These are phyloP conservation scores for Pulveroboletus sp. DNA, from an alignment of 768 basidiomycete species.

Conservation along the genomic window DNA sequence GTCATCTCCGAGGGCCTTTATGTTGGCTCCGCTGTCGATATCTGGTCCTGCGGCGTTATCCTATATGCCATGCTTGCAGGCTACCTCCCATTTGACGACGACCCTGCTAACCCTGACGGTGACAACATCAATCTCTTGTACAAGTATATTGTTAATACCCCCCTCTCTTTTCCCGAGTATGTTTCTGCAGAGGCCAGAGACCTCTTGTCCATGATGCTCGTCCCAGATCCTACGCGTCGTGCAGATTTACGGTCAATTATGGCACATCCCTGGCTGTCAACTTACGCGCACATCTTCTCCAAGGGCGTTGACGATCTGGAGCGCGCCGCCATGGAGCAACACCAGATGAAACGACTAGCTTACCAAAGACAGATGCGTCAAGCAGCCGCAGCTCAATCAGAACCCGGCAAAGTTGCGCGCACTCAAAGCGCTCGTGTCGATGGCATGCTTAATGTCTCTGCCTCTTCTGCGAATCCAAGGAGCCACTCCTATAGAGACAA, in stretches of 20 bases:
- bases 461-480: conserved; percentile 33
- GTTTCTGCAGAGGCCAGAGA: conserved; percentile 80
- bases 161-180: conserved; percentile 95
- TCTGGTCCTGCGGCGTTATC: conserved; percentile 96
- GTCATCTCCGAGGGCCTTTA: conserved; percentile 97
- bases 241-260: conserved; percentile 76
- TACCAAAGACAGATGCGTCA: conserved; percentile 79
- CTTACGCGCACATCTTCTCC: conserved; percentile 48
- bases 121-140: conserved; percentile 99
- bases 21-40: conserved; percentile 95
- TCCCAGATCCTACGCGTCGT: conserved; percentile 81
- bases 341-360: conserved; percentile 75
- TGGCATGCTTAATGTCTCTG: conserved; percentile 32
- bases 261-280: conserved; percentile 80
- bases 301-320: conserved; percentile 77
- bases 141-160: conserved; percentile 97
- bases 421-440: conserved; percentile 57
- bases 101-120: conserved; percentile 96
- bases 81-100: conserved; percentile 98
- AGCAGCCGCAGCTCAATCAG: conserved; percentile 33
- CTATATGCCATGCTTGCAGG: conserved; percentile 96
- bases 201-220: conserved; percentile 87
- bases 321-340: conserved; percentile 72
- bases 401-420: conserved; percentile 35
- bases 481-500: conserved; percentile 48